Conservation (phyloP, 2,329 filamentous ascomycete species). For the Colletotrichum spinosum region DNA sequence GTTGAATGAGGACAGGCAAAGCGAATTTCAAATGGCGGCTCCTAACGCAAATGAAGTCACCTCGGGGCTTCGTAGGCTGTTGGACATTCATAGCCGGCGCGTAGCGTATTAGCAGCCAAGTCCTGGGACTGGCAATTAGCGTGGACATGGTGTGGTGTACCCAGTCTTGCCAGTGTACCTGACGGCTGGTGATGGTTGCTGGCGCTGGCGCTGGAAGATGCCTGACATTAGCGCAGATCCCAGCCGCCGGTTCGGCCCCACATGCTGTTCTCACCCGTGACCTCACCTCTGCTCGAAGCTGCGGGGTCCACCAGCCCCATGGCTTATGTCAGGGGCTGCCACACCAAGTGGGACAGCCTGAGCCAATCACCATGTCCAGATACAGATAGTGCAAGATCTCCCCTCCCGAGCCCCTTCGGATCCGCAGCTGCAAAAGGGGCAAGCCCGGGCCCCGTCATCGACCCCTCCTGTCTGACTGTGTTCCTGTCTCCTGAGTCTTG, state of each 20-base stretch:
- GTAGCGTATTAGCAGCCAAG: not conserved
- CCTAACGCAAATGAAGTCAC: slow-evolving; percentile 24
- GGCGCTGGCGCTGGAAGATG: slow-evolving; percentile 8
- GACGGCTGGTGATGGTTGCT: not conserved
- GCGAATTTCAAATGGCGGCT: not conserved
- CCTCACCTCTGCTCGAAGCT: not conserved
- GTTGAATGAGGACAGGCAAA: not conserved
- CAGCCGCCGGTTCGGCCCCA: slow-evolving; percentile 24
- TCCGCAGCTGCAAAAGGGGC: slow-evolving; percentile 20
- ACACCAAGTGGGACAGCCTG: not conserved
- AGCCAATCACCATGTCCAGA: not conserved
- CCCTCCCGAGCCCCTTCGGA: slow-evolving; percentile 7
- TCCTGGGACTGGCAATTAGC: not conserved
- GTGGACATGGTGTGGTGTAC: too few relatives aligned
- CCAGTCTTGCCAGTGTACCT: too few relatives aligned
- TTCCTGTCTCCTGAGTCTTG: slow-evolving; percentile 1
- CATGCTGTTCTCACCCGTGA: not conserved
- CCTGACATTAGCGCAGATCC: slow-evolving; percentile 36
- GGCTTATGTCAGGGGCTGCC: not conserved
- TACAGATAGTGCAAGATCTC: slow-evolving; percentile 2
- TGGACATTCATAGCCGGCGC: slow-evolving; percentile 24
- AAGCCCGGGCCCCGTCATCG: slow-evolving; percentile 1
- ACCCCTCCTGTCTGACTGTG: slow-evolving; percentile 1
- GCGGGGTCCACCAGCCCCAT: slow-evolving; percentile 15
- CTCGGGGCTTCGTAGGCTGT: not conserved